Evolutionary conservation across 1,284 basidiomycete genomes (phyloP), one percentile per base, ranked within the genome.

Genomic region (Marasmius oreades): DNA sequence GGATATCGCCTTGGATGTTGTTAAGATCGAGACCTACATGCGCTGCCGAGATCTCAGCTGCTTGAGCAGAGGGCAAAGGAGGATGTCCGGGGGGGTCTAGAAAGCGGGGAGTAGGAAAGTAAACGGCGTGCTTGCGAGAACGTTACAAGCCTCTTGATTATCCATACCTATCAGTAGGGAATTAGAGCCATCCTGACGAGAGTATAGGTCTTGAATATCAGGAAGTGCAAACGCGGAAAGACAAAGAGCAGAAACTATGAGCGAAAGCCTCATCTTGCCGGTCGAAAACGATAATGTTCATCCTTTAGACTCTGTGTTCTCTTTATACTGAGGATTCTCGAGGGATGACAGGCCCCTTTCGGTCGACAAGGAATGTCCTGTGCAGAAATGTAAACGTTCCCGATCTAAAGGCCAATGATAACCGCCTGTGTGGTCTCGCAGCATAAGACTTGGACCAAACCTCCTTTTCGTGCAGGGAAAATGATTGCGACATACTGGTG

Each of bases 1-100:
- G 45, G 23, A 68, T 64, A 50, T 68, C 66, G 20, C 63, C 61
- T 53, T 66, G 65, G 37, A 66, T 62, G 52, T 66, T 58, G 45
- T 56, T 44, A n/a, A 62, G 52, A 50, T 56, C 51, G 39, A 62
- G 51, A 26, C 44, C 46, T 12, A 51, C 45, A 14, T n/a, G 43
- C 23, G 28, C 36, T 12, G 52, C 51, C n/a, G 51, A 44, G 1
- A 23, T 20, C 42, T 51, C 18, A 36, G 57, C 53, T 20, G 28
- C 28, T 26, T 24, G 12, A 6, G 51, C 20, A 31, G 34, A 42
- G 1, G 58, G 55, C 1, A 58, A n/a, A 8, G 28, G 10, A 51
- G 58, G 58, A 24, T 55, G 57, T 22, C 45, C 46, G 12, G 16
- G 37, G 16, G 57, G 57, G 46, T 58, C 57, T 58, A n/a, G 23